These are phyloP conservation scores for Endothia cerciana DNA, from an alignment of 2,329 filamentous ascomycete species.

Conservation along the genomic window DNA sequence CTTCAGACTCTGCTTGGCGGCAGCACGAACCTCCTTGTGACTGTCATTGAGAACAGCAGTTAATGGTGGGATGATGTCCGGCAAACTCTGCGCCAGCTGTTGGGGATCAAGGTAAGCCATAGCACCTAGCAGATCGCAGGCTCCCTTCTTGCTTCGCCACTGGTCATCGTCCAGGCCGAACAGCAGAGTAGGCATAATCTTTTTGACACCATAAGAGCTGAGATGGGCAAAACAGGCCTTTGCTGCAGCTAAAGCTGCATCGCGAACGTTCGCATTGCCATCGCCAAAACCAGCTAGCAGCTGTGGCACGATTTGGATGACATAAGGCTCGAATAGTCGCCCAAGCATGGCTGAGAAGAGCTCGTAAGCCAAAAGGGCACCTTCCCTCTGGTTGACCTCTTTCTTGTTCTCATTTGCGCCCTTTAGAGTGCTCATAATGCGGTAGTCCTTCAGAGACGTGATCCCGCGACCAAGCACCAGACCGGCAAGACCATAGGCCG, in stretches of 20 bases:
- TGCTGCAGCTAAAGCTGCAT: slow-evolving; percentile 88
- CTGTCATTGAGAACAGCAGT: slow-evolving; percentile 95
- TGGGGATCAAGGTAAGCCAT: slow-evolving; percentile 99
- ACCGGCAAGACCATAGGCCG: slow-evolving; percentile 91
- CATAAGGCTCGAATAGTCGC: slow-evolving; percentile 91
- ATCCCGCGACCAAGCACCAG: slow-evolving; percentile 89
- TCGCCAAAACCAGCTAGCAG: slow-evolving; percentile 90
- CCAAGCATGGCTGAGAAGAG: slow-evolving; percentile 85
- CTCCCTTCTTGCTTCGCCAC: slow-evolving; percentile 98
- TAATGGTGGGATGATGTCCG: slow-evolving; percentile 94
- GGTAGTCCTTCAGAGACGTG: slow-evolving; percentile 77
- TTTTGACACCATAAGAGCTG: slow-evolving; percentile 94
- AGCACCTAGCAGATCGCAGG: slow-evolving; percentile 92
- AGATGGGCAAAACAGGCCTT: slow-evolving; percentile 93
- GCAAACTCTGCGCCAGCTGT: slow-evolving; percentile 87
- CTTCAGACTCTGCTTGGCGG: slow-evolving; percentile 94
- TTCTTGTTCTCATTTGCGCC: slow-evolving; percentile 94
- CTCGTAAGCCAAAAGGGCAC: slow-evolving; percentile 87
- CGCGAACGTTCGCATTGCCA: slow-evolving; percentile 83
- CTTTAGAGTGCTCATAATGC: slow-evolving; percentile 80
- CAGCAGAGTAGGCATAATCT: slow-evolving; percentile 88
- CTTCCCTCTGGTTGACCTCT: slow-evolving; percentile 84
- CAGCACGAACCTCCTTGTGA: slow-evolving; percentile 92
- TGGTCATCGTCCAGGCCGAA: slow-evolving; percentile 92
- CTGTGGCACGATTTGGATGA: slow-evolving; percentile 93